Evolutionary conservation across 768 basidiomycete species (phyloP), one percentile per base, ranked within the genome.

Genomic region (Amanita subjunquillea): DNA sequence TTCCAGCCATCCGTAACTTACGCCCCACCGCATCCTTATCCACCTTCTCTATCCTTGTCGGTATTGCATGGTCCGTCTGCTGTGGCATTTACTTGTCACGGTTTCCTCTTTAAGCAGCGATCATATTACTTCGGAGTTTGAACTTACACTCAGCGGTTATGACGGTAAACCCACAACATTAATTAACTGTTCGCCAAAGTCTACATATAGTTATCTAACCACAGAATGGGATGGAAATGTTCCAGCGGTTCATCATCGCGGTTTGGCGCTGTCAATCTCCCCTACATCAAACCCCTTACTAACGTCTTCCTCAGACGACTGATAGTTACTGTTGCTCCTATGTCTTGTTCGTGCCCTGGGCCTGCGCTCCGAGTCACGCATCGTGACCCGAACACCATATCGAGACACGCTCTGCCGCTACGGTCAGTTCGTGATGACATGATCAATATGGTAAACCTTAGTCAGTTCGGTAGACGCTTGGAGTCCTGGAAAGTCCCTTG

Each of bases 401-500:
- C 67, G 65, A n/a, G 70, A 64, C 45, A 72, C 55, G 40, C 52
- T 61, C 71, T 72, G 51, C 23, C 25, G 22, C 20, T 6, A 13
- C 13, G 22, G 42, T 32, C 37, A 42, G 36, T 4, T 13, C 9
- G 10, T 20, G 40, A n/a, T 10, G 9, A 36, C 29, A 40, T 20
- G 51, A 44, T 25, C 6, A 53, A 44, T 52, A 56, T 25, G 23
- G 57, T 65, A 51, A 58, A 79, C 85, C 74, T 79, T 83, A 23
- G 83, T 86, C 51, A 87, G 66, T 27, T 83, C 79, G 0, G 85
- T 87, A 5, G 85, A 85, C 2, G 83, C 75, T 32, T 70, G 73
- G 37, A 87, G 61, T 1, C 86, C 85, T 0, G 85, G 86, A 62
- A 87, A 87, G 65, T 83, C 81, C 56, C 85, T 80, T 1, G 86